Evolutionary conservation across 768 basidiomycete species (phyloP).

Genomic region (Tephrocybe sp.): DNA sequence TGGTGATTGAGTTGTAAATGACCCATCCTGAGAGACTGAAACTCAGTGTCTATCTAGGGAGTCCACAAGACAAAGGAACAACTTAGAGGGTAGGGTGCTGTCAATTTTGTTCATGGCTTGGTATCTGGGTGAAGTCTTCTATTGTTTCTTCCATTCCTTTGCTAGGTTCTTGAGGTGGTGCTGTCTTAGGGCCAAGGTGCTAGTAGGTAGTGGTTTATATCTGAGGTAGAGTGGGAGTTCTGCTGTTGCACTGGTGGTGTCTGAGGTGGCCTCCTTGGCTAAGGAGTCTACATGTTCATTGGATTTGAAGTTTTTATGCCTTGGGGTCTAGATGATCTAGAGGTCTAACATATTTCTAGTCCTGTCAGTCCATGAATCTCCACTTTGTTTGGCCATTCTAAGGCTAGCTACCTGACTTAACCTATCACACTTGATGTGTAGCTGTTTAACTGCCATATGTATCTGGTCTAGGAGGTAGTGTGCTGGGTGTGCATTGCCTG

Average conservation of each 20-base stretch:
- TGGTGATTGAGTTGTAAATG: no score
- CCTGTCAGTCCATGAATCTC: no score
- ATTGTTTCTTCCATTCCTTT: constrained; percentile 3
- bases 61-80: not conserved
- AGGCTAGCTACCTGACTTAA: no score
- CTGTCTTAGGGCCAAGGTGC: constrained; percentile 9
- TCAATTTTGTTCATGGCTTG: no score
- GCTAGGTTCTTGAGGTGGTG: not conserved
- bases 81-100: not conserved
- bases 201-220: constrained; percentile 11
- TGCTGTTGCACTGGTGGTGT: not conserved
- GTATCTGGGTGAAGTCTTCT: constrained; percentile 12
- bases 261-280: constrained; percentile 1
- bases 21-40: no score
- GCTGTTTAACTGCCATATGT: no score
- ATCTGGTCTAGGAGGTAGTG: no score
- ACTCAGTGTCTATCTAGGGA: no score
- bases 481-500: no score
- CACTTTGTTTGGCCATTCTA: no score
- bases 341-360: no score
- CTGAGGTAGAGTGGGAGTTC: not conserved
- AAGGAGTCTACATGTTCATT: constrained; percentile 4
- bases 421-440: no score
- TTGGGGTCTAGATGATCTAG: constrained; percentile 5
- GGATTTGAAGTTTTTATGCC: constrained; percentile 2